These are phyloP conservation scores for Penicillium janthinellum DNA, from an alignment of 2,329 filamentous ascomycete species.

Conservation along the genomic window DNA sequence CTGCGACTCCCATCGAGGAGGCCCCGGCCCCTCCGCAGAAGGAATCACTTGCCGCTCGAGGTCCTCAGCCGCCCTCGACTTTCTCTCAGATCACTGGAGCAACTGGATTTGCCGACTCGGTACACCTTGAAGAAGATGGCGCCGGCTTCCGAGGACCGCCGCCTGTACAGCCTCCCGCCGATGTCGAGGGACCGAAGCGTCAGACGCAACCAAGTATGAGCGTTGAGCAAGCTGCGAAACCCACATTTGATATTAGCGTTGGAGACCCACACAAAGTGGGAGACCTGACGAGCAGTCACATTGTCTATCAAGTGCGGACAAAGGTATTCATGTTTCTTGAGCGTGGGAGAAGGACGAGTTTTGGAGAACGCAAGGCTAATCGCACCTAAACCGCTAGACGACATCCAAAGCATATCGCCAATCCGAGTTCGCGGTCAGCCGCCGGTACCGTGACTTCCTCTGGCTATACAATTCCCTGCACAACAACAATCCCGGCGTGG, in stretches of 20 bases:
- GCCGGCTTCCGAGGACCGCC: conserved; percentile 65
- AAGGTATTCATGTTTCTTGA: conserved; percentile 60
- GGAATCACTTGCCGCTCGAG: conserved; percentile 49
- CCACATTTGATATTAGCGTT: conserved; percentile 84
- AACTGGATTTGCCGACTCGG: conserved; percentile 61
- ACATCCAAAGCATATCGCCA: conserved; percentile 94
- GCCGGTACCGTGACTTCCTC: conserved; percentile 92
- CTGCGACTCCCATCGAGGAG: conserved; percentile 50
- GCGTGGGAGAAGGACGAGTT: background rate
- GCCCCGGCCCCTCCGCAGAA: conserved; percentile 63
- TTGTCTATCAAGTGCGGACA: conserved; percentile 93
- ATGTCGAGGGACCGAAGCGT: conserved; percentile 49
- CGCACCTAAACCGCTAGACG: conserved; percentile 59
- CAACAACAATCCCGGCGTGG: conserved; percentile 89
- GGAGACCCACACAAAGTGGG: conserved; percentile 98
- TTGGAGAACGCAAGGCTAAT: background rate
- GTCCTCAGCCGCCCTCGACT: conserved; percentile 40
- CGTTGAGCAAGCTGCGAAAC: conserved; percentile 90
- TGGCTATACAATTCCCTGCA: conserved; percentile 97
- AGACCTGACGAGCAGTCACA: conserved; percentile 94
- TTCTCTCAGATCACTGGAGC: conserved; percentile 52
- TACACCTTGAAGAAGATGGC: conserved; percentile 71
- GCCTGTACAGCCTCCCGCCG: conserved; percentile 56
- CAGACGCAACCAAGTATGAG: conserved; percentile 76
- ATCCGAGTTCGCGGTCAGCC: conserved; percentile 87